Evolutionary conservation across 805 yeast genomes (phyloP), one percentile per base, ranked within the genome.

Genomic region (Starmerella sirachaensis): DNA sequence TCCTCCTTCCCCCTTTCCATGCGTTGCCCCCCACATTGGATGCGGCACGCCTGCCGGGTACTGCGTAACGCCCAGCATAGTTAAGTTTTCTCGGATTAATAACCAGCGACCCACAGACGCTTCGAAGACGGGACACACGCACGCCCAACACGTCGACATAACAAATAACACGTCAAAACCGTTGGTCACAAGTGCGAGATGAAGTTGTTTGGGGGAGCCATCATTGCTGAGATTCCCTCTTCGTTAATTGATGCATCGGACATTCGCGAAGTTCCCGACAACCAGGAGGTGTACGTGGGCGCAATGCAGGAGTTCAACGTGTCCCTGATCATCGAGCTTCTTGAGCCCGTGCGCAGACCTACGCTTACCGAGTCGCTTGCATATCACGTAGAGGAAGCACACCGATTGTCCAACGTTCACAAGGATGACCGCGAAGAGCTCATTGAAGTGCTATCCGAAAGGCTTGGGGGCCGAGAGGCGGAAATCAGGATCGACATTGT

Each of bases 231-330:
- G 3, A 41, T 85, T 5, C 94, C 94, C 0, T 40, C 48, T 1
- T 70, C 69, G 0, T 65, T 78, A 33, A 53, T 78, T 1, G 96
- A 91, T 57, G 95, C 85, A 0, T 78, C 94, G 1, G 57, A 64
- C 25, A 55, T 86, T 33, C 64, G 98, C 40, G 82, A 82, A 43
- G 72, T 91, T 3, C 97, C 98, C 0, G 96, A 91, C 52, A 76
- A 85, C 1, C 97, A 91, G 55, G 98, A 88, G 56, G 95, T 88
- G 18, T 91, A 70, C 56, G 73, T 86, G 3, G 68, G 67, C 35
- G 56, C 57, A 6, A 55, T 55, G 4, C 46, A 47, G 9, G 50
- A 45, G 13, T 40, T 46, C 18, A 60, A 60, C 23, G 58, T 58
- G 31, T 51, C 62, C 10, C 46, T 59, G 11, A 59, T 65, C 7